These are phyloP conservation scores for Diplotaxis tenuifolia DNA, from an alignment of 345 rosid species.

Conservation along the genomic window DNA sequence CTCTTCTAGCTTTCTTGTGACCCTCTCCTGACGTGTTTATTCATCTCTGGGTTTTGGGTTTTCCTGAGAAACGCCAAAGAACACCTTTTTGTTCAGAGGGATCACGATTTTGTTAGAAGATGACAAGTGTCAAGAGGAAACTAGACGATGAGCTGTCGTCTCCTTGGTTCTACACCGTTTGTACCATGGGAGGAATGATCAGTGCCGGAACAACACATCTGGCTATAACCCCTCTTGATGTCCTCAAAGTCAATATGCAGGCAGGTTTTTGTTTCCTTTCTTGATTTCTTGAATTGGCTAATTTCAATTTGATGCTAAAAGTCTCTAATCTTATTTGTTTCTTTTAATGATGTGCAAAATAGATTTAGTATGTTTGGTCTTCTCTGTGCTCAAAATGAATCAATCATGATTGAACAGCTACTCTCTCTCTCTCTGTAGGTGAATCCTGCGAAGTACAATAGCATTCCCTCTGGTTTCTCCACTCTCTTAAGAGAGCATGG, in stretches of 20 bases:
- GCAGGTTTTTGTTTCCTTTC: slow-evolving; percentile 30
- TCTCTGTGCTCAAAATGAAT: neutral
- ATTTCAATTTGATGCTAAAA: neutral
- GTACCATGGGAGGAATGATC: slow-evolving; percentile 60
- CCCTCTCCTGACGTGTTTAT: slow-evolving; percentile 13
- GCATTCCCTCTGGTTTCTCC: slow-evolving; percentile 47
- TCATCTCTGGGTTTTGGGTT: slow-evolving; percentile 12
- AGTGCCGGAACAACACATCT: slow-evolving; percentile 68
- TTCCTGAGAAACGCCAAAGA: slow-evolving; percentile 12
- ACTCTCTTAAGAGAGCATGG: slow-evolving; percentile 57
- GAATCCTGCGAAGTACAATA: slow-evolving; percentile 51
- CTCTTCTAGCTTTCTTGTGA: slow-evolving; percentile 8
- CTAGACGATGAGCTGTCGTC: slow-evolving; percentile 29
- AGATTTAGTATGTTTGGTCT: neutral
- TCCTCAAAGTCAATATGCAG: slow-evolving; percentile 75
- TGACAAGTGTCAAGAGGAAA: slow-evolving; percentile 30
- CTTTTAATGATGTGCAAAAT: slow-evolving; percentile 6
- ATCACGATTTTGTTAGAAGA: neutral
- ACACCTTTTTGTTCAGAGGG: neutral
- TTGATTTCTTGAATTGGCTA: slow-evolving; percentile 3
- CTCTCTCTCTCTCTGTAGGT: slow-evolving; percentile 39
- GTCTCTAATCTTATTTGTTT: neutral
- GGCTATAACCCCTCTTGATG: slow-evolving; percentile 65
- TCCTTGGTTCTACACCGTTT: slow-evolving; percentile 46
- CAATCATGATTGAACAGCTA: neutral